Evolutionary conservation across 192 early-diverging fungal genomes (phyloP).

Genomic region (Linnemannia zychae): DNA sequence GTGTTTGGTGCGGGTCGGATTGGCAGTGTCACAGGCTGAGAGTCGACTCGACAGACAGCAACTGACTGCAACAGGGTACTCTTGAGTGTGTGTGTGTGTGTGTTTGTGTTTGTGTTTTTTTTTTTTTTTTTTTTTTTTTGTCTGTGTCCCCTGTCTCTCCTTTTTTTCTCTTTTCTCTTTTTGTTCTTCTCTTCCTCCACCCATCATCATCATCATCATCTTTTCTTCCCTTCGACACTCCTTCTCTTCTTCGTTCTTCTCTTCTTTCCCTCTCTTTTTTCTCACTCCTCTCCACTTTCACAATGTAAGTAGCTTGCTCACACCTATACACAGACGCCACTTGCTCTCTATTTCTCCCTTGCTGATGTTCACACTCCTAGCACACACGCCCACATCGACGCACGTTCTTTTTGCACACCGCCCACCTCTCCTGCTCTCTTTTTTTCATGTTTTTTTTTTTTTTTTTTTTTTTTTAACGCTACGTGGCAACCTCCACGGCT

Average conservation of each 20-base stretch:
- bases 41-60: neutral
- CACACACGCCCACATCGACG: neutral
- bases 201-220: neutral
- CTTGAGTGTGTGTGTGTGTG: too few species aligned
- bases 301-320: too few species aligned
- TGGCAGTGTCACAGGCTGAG: neutral
- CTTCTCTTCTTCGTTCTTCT: neutral
- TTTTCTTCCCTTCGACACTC: too few species aligned
- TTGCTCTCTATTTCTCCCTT: neutral
- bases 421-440: neutral
- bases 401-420: neutral
- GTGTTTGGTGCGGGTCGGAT: too few species aligned
- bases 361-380: too few species aligned
- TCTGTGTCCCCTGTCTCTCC: too few species aligned
- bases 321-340: too few species aligned
- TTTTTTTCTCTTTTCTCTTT: constrained; percentile 8
- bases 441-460: neutral
- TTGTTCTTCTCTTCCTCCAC: neutral
- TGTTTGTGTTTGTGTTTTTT: neutral
- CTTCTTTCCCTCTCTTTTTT: neutral
- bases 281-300: neutral
- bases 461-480: too few species aligned
- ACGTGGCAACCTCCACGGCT: too few species aligned
- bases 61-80: neutral
- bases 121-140: neutral